These are phyloP conservation scores for Phytopythium helicoides DNA, from an alignment of 352 stramenopile genomes.

Conservation along the genomic window DNA sequence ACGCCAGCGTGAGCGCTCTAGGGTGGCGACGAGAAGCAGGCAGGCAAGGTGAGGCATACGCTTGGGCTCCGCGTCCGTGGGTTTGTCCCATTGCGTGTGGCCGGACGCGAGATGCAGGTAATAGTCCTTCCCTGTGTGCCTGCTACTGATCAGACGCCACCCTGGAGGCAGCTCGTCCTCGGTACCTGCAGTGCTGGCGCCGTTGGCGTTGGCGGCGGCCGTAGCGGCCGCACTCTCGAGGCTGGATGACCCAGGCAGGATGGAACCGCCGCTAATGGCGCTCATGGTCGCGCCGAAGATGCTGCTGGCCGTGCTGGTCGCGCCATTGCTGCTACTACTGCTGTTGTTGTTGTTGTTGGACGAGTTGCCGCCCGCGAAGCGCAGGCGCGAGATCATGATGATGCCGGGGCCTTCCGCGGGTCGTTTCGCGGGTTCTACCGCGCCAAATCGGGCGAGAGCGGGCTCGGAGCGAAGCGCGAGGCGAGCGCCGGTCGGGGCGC, in stretches of 20 bases:
- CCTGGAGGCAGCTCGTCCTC: constrained; percentile 44
- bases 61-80: constrained; percentile 64
- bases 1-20: background rate
- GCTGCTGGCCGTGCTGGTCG: constrained; percentile 41
- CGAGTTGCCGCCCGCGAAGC: constrained; percentile 35
- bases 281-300: constrained; percentile 70
- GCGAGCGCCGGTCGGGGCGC: too few relatives aligned
- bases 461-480: too few relatives aligned
- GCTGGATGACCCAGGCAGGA: constrained; percentile 38
- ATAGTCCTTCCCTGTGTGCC: constrained; percentile 64
- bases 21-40: background rate
- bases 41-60: constrained; percentile 21
- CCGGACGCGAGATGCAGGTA: constrained; percentile 70
- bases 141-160: constrained; percentile 70
- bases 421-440: background rate
- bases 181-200: constrained; percentile 26
- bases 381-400: constrained; percentile 70
- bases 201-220: constrained; percentile 30
- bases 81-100: constrained; percentile 65
- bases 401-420: background rate
- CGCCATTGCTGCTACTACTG: constrained; percentile 19
- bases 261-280: constrained; percentile 43
- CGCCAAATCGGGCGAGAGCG: too few relatives aligned
- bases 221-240: constrained; percentile 37
- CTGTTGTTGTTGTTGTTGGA: constrained; percentile 30